A percentile compares a stretch with the other conserved stretches of the same genome.
Conservation (phyloP, 768 basidiomycete genomes). For the Baorangia bicolor region DNA sequence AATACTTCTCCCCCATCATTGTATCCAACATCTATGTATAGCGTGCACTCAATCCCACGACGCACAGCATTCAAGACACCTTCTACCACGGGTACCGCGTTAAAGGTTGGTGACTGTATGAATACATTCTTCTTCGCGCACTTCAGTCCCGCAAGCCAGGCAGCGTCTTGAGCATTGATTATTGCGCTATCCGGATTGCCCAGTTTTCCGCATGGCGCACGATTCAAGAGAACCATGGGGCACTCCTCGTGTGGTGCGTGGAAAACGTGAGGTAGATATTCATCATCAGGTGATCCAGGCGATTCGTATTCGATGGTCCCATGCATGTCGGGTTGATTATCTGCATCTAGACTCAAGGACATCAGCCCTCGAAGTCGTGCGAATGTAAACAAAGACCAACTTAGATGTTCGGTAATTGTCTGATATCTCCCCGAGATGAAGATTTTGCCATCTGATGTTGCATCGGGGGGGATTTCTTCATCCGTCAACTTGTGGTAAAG, state of each 20-base stretch:
- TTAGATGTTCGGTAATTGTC: constrained; percentile 42
- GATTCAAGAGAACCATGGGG: constrained; percentile 66
- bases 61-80: constrained; percentile 60
- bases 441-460: constrained; percentile 7
- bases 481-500: constrained; percentile 20
- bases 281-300: constrained; percentile 35
- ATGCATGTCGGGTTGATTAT: constrained; percentile 35
- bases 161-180: constrained; percentile 61
- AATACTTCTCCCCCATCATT: constrained; percentile 61
- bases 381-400: constrained; percentile 17
- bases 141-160: constrained; percentile 64
- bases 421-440: constrained; percentile 35
- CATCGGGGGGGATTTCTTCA: constrained; percentile 12
- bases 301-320: constrained; percentile 30
- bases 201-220: constrained; percentile 56
- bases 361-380: constrained; percentile 9
- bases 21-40: constrained; percentile 59
- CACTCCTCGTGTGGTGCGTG: constrained; percentile 56
- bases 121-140: constrained; percentile 63
- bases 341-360: constrained; percentile 27
- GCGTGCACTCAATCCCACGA: constrained; percentile 56
- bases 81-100: constrained; percentile 60
- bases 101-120: constrained; percentile 73
- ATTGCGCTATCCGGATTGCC: constrained; percentile 41
- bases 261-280: constrained; percentile 61